These are phyloP conservation scores for Orbilia brochopaga DNA, from an alignment of 2,329 filamentous ascomycete species.

Conservation along the genomic window DNA sequence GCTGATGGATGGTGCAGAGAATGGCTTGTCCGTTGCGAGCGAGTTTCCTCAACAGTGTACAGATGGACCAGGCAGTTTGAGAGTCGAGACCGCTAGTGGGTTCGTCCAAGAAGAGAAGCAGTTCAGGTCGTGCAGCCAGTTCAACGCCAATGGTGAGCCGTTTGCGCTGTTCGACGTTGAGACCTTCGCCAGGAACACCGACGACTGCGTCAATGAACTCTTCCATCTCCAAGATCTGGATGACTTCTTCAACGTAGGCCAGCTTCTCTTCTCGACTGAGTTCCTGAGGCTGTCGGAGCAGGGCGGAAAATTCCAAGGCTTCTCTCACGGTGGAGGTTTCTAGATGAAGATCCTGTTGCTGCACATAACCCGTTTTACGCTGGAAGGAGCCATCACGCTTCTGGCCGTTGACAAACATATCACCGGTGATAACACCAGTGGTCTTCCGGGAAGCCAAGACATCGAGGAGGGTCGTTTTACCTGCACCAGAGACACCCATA, in stretches of 20 bases:
- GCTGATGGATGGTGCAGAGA: slow-evolving; percentile 89
- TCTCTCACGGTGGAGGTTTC: slow-evolving; percentile 69
- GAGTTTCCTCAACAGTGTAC: slow-evolving; percentile 77
- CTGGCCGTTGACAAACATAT: slow-evolving; percentile 68
- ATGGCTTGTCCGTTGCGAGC: slow-evolving; percentile 83
- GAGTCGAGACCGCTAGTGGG: slow-evolving; percentile 77
- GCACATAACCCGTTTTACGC: slow-evolving; percentile 69
- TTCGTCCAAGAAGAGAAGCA: slow-evolving; percentile 79
- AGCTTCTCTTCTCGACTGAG: slow-evolving; percentile 68
- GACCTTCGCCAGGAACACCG: slow-evolving; percentile 65
- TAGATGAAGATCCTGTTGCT: slow-evolving; percentile 71
- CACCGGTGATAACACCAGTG: slow-evolving; percentile 69
- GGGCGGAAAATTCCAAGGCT: slow-evolving; percentile 70
- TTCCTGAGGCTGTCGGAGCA: slow-evolving; percentile 68
- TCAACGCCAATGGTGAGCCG: slow-evolving; percentile 69
- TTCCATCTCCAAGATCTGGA: slow-evolving; percentile 70
- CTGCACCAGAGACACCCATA: slow-evolving; percentile 84
- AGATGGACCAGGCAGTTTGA: slow-evolving; percentile 76
- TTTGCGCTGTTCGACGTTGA: slow-evolving; percentile 72
- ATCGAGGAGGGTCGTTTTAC: slow-evolving; percentile 84
- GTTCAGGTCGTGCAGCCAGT: slow-evolving; percentile 68
- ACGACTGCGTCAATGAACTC: slow-evolving; percentile 71
- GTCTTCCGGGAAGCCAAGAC: slow-evolving; percentile 72
- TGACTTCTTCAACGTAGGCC: slow-evolving; percentile 70
- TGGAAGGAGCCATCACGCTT: slow-evolving; percentile 68